phyloP scores from a whole-genome alignment of 2,329 filamentous ascomycete species.

The Scortechinia acanthostroma region DNA sequence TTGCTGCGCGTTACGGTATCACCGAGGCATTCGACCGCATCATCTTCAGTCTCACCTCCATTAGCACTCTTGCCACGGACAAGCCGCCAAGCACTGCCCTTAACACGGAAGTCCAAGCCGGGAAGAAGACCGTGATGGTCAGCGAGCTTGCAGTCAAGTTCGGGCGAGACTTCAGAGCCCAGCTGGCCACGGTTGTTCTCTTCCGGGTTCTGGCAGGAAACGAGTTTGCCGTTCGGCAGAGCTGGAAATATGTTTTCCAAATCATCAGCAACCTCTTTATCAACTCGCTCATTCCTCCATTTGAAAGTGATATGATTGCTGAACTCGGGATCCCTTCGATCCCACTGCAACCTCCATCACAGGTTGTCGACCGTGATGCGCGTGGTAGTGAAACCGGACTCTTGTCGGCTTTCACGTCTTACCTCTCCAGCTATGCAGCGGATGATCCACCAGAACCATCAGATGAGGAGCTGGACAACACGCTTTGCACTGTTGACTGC shows the following conservation, averaged over 20 bases:
- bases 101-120: slow-evolving; percentile 91
- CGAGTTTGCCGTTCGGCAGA: slow-evolving; percentile 67
- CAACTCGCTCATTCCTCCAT: slow-evolving; percentile 83
- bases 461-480: slow-evolving; percentile 93
- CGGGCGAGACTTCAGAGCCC: slow-evolving; percentile 85
- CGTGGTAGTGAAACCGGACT: slow-evolving; percentile 75
- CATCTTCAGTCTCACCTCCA: slow-evolving; percentile 79
- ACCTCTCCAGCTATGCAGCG: slow-evolving; percentile 96
- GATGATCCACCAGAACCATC: slow-evolving; percentile 96
- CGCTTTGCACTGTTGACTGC: slow-evolving; percentile 87
- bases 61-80: slow-evolving; percentile 78
- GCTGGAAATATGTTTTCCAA: slow-evolving; percentile 78
- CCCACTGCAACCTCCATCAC: slow-evolving; percentile 81
- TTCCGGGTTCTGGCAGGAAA: slow-evolving; percentile 86
- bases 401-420: slow-evolving; percentile 89
- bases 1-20: slow-evolving; percentile 77
- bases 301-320: slow-evolving; percentile 54
- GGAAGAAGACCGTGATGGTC: slow-evolving; percentile 92
- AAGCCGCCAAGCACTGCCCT: slow-evolving; percentile 73
- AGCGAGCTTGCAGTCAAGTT: slow-evolving; percentile 95
- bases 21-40: slow-evolving; percentile 88
- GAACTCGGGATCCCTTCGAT: slow-evolving; percentile 69
- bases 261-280: slow-evolving; percentile 95
- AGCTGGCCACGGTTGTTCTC: slow-evolving; percentile 87
- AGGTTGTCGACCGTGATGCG: slow-evolving; percentile 81